Conservation (phyloP, 2,329 filamentous ascomycete species). For the Bimuria novae-zelandiae region DNA sequence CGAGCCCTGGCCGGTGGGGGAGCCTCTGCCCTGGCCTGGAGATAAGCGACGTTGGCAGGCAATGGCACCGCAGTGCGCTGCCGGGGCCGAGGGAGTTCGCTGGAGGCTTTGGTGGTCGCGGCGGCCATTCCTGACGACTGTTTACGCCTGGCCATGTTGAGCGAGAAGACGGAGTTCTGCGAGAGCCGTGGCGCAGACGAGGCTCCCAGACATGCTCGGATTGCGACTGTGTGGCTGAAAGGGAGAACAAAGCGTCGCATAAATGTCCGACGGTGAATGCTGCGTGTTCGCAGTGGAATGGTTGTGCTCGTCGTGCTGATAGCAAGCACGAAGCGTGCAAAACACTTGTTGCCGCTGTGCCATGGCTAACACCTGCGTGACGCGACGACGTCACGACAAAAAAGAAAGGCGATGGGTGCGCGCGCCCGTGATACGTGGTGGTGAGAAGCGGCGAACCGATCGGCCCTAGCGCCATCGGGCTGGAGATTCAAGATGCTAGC, state of each 20-base stretch:
- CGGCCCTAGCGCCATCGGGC: slow-evolving; percentile 5
- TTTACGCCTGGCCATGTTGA: slow-evolving; percentile 35
- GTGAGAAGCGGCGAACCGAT: neutral
- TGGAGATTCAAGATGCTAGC: neutral
- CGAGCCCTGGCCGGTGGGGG: slow-evolving; percentile 29
- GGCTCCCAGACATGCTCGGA: slow-evolving; percentile 23
- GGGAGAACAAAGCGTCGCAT: slow-evolving; percentile 35
- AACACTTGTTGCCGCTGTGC: neutral
- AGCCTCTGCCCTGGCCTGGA: slow-evolving; percentile 24
- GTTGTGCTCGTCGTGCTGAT: too few relatives aligned
- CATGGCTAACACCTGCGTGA: neutral
- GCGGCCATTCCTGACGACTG: slow-evolving; percentile 29
- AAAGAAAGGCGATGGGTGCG: neutral
- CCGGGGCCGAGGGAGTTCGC: neutral
- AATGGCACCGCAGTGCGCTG: slow-evolving; percentile 7
- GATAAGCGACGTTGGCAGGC: slow-evolving; percentile 21
- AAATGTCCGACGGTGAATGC: slow-evolving; percentile 21
- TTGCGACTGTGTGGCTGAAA: slow-evolving; percentile 21
- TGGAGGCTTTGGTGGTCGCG: slow-evolving; percentile 14
- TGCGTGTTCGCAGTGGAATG: too few relatives aligned
- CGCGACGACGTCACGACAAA: slow-evolving; percentile 5
- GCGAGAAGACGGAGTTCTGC: slow-evolving; percentile 11
- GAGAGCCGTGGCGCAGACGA: slow-evolving; percentile 15
- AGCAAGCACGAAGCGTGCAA: neutral
- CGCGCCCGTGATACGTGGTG: slow-evolving; percentile 1